phyloP scores from a whole-genome alignment of 306 rosid genomes.

The Medicago ruthenica region DNA sequence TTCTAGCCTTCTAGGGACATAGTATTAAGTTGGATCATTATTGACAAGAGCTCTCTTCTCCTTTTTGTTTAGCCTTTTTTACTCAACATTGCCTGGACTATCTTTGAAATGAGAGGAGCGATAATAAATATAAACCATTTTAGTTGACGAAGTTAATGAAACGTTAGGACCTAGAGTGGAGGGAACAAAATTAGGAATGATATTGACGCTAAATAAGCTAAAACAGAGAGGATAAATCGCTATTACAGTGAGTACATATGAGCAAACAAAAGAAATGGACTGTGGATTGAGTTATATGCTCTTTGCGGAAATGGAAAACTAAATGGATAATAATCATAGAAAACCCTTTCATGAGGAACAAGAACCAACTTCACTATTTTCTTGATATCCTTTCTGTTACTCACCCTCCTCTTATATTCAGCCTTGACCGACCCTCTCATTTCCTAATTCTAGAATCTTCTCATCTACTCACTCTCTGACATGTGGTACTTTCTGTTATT shows the following conservation, averaged over 20 bases:
- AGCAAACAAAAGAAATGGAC: background rate
- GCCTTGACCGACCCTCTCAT: background rate
- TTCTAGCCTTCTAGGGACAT: background rate
- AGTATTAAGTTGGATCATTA: slow-evolving; percentile 12
- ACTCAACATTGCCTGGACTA: slow-evolving; percentile 15
- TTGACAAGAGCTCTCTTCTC: background rate
- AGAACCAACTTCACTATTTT: slow-evolving; percentile 7
- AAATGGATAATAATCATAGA: background rate
- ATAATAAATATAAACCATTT: background rate
- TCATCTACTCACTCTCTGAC: background rate
- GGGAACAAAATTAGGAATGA: background rate
- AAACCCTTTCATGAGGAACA: background rate
- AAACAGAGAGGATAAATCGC: background rate
- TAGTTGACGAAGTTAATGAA: background rate
- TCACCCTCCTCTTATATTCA: background rate
- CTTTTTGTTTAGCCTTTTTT: slow-evolving; percentile 3
- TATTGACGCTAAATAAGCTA: background rate
- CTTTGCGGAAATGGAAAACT: background rate
- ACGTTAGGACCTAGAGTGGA: background rate
- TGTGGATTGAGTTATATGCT: background rate
- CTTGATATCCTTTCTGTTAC: background rate
- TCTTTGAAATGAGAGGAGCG: background rate
- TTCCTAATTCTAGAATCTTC: background rate
- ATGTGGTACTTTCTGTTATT: slow-evolving; percentile 17
- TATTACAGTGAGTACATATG: background rate